A percentile compares a stretch with the other conserved stretches of the same genome.
Evolutionary conservation across 176 grass and related monocot species (phyloP).

Genomic region (Musa acuminata): DNA sequence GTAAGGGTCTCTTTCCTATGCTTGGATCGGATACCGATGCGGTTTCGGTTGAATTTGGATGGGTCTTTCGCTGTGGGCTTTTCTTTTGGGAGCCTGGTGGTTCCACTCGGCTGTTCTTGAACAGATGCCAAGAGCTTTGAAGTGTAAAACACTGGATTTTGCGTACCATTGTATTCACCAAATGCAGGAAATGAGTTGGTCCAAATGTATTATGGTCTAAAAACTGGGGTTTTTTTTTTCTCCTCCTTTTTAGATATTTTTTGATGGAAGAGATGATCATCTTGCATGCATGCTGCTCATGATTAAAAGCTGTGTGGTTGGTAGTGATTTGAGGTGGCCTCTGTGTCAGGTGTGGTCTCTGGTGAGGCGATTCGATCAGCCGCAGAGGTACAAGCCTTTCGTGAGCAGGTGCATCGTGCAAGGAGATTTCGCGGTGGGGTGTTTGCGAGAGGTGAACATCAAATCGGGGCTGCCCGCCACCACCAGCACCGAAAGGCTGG

Average conservation of each 20-base stretch:
- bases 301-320: background rate
- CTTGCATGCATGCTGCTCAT: no score
- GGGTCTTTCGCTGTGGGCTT: background rate
- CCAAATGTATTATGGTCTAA: no score
- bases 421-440: slow-evolving; percentile 68
- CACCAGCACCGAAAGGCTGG: slow-evolving; percentile 75
- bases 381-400: slow-evolving; percentile 91
- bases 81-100: background rate
- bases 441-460: slow-evolving; percentile 84
- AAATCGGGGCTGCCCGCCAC: slow-evolving; percentile 94
- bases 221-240: no score
- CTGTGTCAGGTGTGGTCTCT: slow-evolving; percentile 80
- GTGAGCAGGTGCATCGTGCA: slow-evolving; percentile 84
- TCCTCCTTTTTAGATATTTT: no score
- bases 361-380: slow-evolving; percentile 95
- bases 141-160: background rate
- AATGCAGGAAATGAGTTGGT: no score
- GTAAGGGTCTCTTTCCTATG: slow-evolving; percentile 26
- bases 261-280: background rate
- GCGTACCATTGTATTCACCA: background rate
- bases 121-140: background rate
- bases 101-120: no score
- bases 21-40: background rate
- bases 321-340: background rate
- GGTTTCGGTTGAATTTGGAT: background rate